Percentiles rank a stretch among this genome's conserved stretches.
Conservation (phyloP, 495 filamentous ascomycete genomes). For the Penicillium robsamsonii region DNA sequence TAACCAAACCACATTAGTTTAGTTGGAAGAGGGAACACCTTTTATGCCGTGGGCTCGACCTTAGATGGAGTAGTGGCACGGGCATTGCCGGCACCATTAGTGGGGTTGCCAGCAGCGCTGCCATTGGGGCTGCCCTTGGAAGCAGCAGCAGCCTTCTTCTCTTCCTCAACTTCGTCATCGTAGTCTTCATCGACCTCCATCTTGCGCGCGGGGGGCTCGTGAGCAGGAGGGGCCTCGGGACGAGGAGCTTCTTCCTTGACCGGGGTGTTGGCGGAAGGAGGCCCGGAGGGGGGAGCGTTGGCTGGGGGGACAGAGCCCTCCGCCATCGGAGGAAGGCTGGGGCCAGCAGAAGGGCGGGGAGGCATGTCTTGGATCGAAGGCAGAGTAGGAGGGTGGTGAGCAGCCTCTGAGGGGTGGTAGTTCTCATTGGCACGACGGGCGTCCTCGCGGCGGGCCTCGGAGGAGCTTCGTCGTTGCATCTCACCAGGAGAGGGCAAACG, state of each 20-base stretch:
- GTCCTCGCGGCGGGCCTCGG: constrained; percentile 69
- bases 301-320: constrained; percentile 54
- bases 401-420: constrained; percentile 87
- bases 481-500: constrained; percentile 62
- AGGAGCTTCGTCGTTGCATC: constrained; percentile 72
- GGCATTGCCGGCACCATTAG: constrained; percentile 32
- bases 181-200: constrained; percentile 98
- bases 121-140: constrained; percentile 45
- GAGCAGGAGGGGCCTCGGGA: constrained; percentile 56
- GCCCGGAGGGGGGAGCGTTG: constrained; percentile 59
- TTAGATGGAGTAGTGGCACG: constrained; percentile 36
- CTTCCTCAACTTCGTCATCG: constrained; percentile 81
- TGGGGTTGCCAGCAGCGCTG: constrained; percentile 33
- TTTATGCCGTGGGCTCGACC: constrained; percentile 34
- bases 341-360: constrained; percentile 45
- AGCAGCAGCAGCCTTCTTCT: constrained; percentile 57
- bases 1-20: constrained; percentile 2
- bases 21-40: constrained; percentile 9
- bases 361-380: constrained; percentile 73
- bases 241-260: constrained; percentile 48
- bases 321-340: constrained; percentile 55
- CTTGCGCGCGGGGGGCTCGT: constrained; percentile 84
- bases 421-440: constrained; percentile 67
- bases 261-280: constrained; percentile 41
- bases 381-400: constrained; percentile 77